A percentile compares a stretch with the other conserved stretches of the same genome.
Conservation (phyloP, 345 rosid species). For the Brassica cretica region DNA sequence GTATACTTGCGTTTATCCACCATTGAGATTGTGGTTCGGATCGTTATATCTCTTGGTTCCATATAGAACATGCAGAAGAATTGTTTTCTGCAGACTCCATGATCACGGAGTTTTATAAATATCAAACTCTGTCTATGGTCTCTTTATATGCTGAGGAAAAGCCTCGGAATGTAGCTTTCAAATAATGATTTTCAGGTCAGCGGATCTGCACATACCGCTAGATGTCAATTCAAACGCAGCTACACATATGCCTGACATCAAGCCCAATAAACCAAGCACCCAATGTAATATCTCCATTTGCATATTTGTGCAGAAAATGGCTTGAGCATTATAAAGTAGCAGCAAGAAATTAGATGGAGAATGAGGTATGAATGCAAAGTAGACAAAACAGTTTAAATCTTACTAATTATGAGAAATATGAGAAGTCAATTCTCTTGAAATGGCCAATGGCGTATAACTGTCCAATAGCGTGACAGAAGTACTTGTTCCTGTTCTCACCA, state of each 20-base stretch:
- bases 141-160: not conserved
- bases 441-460: conserved; percentile 82
- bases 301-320: conserved; percentile 79
- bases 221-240: conserved; percentile 83
- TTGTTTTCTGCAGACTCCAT: too few species aligned
- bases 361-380: not conserved
- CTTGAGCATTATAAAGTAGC: conserved; percentile 39
- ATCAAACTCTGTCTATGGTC: too few species aligned
- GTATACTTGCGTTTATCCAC: not conserved
- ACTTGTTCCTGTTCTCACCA: conserved; percentile 92
- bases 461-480: conserved; percentile 93
- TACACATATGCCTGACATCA: conserved; percentile 81
- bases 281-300: conserved; percentile 90
- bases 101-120: too few species aligned
- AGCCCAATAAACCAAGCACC: conserved; percentile 99
- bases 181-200: conserved; percentile 66
- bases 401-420: conserved; percentile 80
- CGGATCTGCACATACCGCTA: conserved; percentile 71
- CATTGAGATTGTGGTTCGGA: not conserved
- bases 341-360: not conserved
- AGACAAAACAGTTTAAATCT: conserved; percentile 8
- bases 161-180: conserved; percentile 79
- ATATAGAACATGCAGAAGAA: too few species aligned
- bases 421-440: conserved; percentile 72
- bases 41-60: not conserved